Evolutionary conservation across 2,329 filamentous ascomycete genomes (phyloP), one percentile per base, ranked within the genome.

Genomic region (Didymella glomerata): DNA sequence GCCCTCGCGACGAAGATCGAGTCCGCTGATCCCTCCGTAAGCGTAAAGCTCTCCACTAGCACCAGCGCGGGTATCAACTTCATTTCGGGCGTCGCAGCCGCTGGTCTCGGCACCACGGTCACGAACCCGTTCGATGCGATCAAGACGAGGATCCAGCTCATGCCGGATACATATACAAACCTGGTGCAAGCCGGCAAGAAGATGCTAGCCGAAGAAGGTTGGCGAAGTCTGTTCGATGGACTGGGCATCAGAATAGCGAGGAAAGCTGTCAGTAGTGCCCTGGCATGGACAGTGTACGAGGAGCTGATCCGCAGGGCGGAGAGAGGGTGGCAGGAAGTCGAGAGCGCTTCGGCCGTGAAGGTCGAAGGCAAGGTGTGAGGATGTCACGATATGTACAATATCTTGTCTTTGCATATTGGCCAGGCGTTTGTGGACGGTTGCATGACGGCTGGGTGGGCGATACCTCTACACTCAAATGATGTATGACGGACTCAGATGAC

Each of bases 71-170:
- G 85, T 1, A 90, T 97, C 69, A 97, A 99, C 76, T 97, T 97
- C 71, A 81, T 86, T 14, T 94, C 92, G 0, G 94, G 91, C 13
- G 87, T 92, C 3, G 72, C 93, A 4, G 93, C 94, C 3, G 94
- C 92, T 0, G 90, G 89, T 1, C 80, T 91, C 28, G 96, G 93
- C 54, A 97, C 93, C 0, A 89, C 90, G 4, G 84, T 98, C 36
- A 97, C 95, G 9, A 99, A 99, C 76, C 95, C 95, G 0, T 98
- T 98, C 71, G 95, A 99, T 78, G 93, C 93, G 0, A 88, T 98
- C 77, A 99, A 99, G 81, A 99, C 95, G 22, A 83, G 95, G 48
- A 88, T 99, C 67, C 95, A 99, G 79, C 83, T 99, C 32, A 91
- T 96, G 81, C 95, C 95, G 3, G 83, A 82, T 7, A 84, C 86